Percentiles rank a stretch among this genome's conserved stretches.
These are phyloP conservation scores for Inga leiocalycina DNA, from an alignment of 306 rosid species.

Conservation along the genomic window DNA sequence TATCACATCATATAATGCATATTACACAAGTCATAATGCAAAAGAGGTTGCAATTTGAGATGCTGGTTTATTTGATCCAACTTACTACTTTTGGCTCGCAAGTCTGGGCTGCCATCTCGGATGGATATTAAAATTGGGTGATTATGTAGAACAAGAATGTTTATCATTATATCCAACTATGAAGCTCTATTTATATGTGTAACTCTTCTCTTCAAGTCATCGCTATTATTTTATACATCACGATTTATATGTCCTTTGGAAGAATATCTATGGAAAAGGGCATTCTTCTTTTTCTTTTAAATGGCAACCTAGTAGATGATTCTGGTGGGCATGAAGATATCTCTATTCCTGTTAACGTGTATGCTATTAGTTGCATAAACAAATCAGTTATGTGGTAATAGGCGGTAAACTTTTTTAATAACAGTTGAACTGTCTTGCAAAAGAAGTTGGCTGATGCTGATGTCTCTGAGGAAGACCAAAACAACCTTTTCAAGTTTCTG, in stretches of 20 bases:
- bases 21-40: neutral
- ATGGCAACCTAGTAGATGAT: neutral
- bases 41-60: neutral
- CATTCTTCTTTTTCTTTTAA: neutral
- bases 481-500: conserved; percentile 77
- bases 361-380: neutral
- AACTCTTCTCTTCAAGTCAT: too few species aligned
- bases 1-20: neutral
- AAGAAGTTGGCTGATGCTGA: conserved; percentile 98
- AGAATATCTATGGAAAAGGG: neutral
- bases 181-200: too few species aligned
- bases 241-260: too few species aligned
- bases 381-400: neutral
- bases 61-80: neutral
- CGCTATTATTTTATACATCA: too few species aligned
- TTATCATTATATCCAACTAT: neutral
- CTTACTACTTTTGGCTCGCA: neutral
- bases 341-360: neutral
- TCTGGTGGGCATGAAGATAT: neutral
- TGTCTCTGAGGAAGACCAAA: conserved; percentile 98
- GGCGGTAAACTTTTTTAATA: neutral
- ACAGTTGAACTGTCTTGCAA: conserved; percentile 80
- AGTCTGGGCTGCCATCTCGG: neutral
- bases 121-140: neutral
- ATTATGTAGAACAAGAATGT: neutral